Conservation (phyloP, 768 basidiomycete genomes). For the Clitopilus passeckerianus region DNA sequence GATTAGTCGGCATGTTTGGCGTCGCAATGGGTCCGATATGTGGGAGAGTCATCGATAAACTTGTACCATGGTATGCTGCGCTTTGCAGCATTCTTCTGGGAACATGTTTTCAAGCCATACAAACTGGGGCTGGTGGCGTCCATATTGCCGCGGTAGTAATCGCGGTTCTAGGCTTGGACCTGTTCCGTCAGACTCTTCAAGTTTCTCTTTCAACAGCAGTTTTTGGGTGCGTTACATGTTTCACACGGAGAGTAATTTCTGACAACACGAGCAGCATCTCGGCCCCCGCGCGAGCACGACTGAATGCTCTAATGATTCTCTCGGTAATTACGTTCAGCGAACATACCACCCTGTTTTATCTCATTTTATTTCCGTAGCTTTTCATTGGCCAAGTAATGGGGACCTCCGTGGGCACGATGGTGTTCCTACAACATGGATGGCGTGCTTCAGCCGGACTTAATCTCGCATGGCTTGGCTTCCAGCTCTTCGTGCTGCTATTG, state of each 20-base stretch:
- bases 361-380: slow-evolving; percentile 24
- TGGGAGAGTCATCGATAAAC: slow-evolving; percentile 62
- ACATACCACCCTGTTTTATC: not conserved
- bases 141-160: slow-evolving; percentile 69
- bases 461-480: slow-evolving; percentile 53
- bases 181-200: slow-evolving; percentile 71
- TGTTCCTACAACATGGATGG: slow-evolving; percentile 73
- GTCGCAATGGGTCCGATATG: slow-evolving; percentile 65
- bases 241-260: slow-evolving; percentile 1
- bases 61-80: slow-evolving; percentile 77
- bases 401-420: slow-evolving; percentile 65
- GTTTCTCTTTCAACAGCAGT: slow-evolving; percentile 61
- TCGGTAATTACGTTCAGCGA: slow-evolving; percentile 35
- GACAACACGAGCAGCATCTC: slow-evolving; percentile 28
- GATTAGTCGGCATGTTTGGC: slow-evolving; percentile 67
- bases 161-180: slow-evolving; percentile 65
- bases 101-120: slow-evolving; percentile 53
- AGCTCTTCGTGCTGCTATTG: slow-evolving; percentile 50
- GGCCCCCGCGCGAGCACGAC: slow-evolving; percentile 51
- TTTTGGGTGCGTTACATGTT: slow-evolving; percentile 34
- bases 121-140: slow-evolving; percentile 65
- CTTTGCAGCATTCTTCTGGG: slow-evolving; percentile 47
- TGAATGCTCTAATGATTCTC: slow-evolving; percentile 75
- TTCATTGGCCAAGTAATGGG: slow-evolving; percentile 85
- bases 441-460: slow-evolving; percentile 56